Conservation (phyloP, 2,329 filamentous ascomycete genomes). For the Paecilomyces dactylethromorphus region DNA sequence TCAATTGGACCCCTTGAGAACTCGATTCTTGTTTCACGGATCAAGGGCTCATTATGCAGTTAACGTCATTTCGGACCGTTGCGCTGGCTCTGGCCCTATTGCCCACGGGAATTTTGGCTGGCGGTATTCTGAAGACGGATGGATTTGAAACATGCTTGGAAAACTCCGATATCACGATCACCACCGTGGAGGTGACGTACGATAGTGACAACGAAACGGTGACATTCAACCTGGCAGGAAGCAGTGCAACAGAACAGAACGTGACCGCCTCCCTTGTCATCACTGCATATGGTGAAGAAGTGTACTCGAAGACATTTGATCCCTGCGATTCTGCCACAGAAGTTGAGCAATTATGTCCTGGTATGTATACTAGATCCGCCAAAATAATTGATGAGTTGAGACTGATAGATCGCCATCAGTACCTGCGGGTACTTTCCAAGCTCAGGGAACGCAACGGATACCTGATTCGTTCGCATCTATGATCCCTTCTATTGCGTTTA, state of each 20-base stretch:
- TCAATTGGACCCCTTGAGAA: not conserved
- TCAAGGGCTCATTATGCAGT: conserved; percentile 17
- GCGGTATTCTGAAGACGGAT: conserved; percentile 69
- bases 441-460: conserved; percentile 65
- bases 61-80: conserved; percentile 10
- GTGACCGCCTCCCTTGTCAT: conserved; percentile 72
- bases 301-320: conserved; percentile 76
- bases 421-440: conserved; percentile 66
- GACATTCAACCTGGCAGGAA: conserved; percentile 75
- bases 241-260: conserved; percentile 66
- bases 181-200: conserved; percentile 71
- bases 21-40: conserved; percentile 5
- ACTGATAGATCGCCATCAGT: conserved; percentile 44
- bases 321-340: conserved; percentile 66
- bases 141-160: conserved; percentile 69
- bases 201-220: conserved; percentile 67
- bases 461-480: conserved; percentile 62
- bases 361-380: conserved; percentile 40
- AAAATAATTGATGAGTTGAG: not conserved
- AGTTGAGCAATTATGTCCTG: conserved; percentile 72
- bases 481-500: conserved; percentile 86
- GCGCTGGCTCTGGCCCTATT: conserved; percentile 20
- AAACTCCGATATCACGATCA: conserved; percentile 57
- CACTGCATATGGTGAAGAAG: conserved; percentile 72
- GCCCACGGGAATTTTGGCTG: conserved; percentile 47